Base-by-base conservation (phyloP, 2,329 filamentous ascomycete species). In the Pestalotiopsis sp. region DNA sequence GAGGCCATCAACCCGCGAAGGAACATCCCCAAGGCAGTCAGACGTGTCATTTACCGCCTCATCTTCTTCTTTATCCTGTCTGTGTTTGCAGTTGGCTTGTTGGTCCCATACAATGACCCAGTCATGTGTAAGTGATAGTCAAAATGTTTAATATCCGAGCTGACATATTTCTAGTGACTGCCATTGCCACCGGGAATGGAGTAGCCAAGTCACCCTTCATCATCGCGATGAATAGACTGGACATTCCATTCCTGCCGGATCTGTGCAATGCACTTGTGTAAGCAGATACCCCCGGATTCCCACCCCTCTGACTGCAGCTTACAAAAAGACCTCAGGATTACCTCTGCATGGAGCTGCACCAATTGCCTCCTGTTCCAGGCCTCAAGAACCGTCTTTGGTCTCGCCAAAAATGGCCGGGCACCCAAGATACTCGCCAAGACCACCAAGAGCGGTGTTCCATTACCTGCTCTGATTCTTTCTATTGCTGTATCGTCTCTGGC, bases 31-130 rank as follows among this genome's bases (percentile, higher is more conserved):
- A 85, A 85, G 61, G 92, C 92, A 1, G 93, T 88, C 81, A 93
- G 92, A 74, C 90, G 89, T 0, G 90, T 93, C 6, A 93, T 93
- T 79, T 92, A 90, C 77, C 88, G 92, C 59, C 85, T 94, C 64
- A 90, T 88, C 2, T 79, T 89, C 17, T 93, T 94, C 80, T 93
- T 93, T 79, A 85, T 93, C 27, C 84, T 92, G 2, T 91, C 91
- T 4, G 88, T 90, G 2, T 82, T 94, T 1, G 86, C 85, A 36
- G 87, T 92, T 27, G 90, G 90, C 20, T 90, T 93, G 62, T 79
- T 92, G 61, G 84, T 93, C 63, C 84, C 91, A 3, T 90, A 89
- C 76, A 87, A 92, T 69, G 89, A 93, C 73, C 73, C 81, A 0
- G 45, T 52, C 45, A 52, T 52, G 45, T 23, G 45, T 52, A 52